Base-by-base conservation (phyloP, 2,329 filamentous ascomycete genomes). In the Aspergillus floridensis region DNA sequence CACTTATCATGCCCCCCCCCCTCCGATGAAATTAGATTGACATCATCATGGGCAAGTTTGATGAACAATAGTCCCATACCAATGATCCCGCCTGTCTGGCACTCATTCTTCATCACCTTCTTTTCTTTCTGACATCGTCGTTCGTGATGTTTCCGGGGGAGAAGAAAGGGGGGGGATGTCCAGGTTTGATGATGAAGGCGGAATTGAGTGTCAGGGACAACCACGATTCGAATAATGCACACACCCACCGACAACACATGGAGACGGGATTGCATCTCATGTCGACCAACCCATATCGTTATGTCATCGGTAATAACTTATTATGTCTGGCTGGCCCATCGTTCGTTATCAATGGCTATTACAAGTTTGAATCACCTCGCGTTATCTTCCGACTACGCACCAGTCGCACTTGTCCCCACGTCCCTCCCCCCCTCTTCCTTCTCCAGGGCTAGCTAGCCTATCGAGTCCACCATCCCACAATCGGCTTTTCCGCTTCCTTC, bases 371-470 rank as follows among this genome's bases (percentile, higher is more conserved):
- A 38, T 38, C 32, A 41, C 51, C n/a, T 22, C 32, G 32, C 53
- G 53, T 55, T 55, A 59, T 50, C 58, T 60, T 53, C 29, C 38
- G 53, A 11, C 53, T 55, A 55, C 53, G 53, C 53, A 55, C 53
- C 41, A 47, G 41, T 29, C 41, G 24, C 29, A 16, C 19, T 54
- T 55, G 53, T 55, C 52, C 52, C 52, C 53, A 55, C 53, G 53
- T 7, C 51, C 35, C 31, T 14, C n/a, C 32, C n/a, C 4, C 22
- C 22, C 22, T 22, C 22, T 22, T 22, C 22, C 31, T 22, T 41
- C 50, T 31, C 38, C 32, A n/a, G 38, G 14, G 14, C 50, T 41
- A 5, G 19, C 7, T 8, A 16, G 21, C 5, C 22, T 41, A 5
- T 38, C 7, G n/a, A 16, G 21, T 10, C 16, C 52, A 11, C 51